Conservation (phyloP, 192 early-diverging fungal species). For the Coemansia sp. region DNA sequence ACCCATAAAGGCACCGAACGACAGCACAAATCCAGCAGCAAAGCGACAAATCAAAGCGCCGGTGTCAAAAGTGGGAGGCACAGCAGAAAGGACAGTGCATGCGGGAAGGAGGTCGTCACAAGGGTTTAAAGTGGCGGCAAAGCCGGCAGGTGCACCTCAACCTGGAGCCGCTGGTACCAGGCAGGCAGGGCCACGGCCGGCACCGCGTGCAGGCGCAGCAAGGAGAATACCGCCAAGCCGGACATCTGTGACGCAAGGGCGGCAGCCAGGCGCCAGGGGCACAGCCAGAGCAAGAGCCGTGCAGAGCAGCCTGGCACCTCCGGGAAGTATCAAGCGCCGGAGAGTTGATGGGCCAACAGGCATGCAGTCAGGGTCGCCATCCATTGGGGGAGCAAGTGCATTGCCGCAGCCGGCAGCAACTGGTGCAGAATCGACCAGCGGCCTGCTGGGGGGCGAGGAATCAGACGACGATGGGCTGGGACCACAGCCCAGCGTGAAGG, state of each 20-base stretch:
- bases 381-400: conserved; percentile 4
- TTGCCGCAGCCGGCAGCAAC: not conserved
- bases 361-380: not conserved
- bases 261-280: conserved; percentile 9
- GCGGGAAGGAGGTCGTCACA: conserved; percentile 41
- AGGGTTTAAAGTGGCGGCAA: conserved; percentile 43
- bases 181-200: conserved; percentile 13
- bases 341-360: conserved; percentile 12
- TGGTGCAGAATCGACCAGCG: conserved; percentile 2
- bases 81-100: conserved; percentile 16
- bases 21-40: conserved; percentile 2
- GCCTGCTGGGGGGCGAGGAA: conserved; percentile 12
- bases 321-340: conserved; percentile 28
- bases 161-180: not conserved
- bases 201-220: conserved; percentile 11
- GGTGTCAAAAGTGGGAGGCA: conserved; percentile 2
- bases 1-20: not conserved
- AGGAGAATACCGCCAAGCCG: conserved; percentile 34
- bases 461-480: conserved; percentile 26
- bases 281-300: not conserved
- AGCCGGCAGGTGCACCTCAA: conserved; percentile 13
- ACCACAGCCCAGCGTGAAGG: conserved; percentile 25
- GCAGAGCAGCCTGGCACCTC: conserved; percentile 14
- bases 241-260: conserved; percentile 31
- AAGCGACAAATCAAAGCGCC: conserved; percentile 20